Base-by-base conservation (phyloP, 768 basidiomycete genomes). In the Mycena epipterygia region DNA sequence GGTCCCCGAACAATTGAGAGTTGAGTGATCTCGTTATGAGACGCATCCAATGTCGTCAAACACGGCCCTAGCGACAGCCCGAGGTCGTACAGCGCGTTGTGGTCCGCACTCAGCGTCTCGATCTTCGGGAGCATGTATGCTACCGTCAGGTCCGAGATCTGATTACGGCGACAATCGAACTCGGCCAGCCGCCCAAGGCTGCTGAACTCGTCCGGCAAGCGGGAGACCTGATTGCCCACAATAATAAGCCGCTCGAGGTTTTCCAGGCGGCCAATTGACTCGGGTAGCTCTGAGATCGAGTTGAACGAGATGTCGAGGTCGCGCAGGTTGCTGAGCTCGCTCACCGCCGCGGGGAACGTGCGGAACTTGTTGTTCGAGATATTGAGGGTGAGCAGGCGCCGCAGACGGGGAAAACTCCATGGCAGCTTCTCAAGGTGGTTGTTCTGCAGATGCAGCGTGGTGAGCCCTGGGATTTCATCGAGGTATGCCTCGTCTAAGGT, bases 251-350 rank as follows among this genome's bases (percentile, higher is more conserved):
- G 84, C 73, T 95, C 90, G 48, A 99, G 87, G 5, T 87, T 84
- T 30, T 79, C 79, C 60, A 99, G 84, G 37, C 87, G 81, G 1
- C 93, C 93, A 46, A 99, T 90, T 48, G 92, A 89, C 39, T 93
- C 90, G 0, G 97, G 96, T 1, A 99, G 87, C 56, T 91, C 89
- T 0, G 88, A 85, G 67, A 99, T 91, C 79, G 87, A 89, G 83
- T 99, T 99, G 86, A 98, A 98, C 0, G 98, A 99, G 42, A 98
- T 85, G 76, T 99, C 97, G 23, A 99, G 90, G 74, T 97, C 95
- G 41, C 87, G 83, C 23, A 99, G 88, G n/a, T 83, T 87, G 6
- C 84, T 80, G 76, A 99, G 89, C 69, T 91, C 84, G 79, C 89
- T 90, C 30, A 99, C 88, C 37, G 93, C 93, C 0, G 83, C 73